phyloP scores from a whole-genome alignment of 306 rosid species.

The Acacia crassicarpa region DNA sequence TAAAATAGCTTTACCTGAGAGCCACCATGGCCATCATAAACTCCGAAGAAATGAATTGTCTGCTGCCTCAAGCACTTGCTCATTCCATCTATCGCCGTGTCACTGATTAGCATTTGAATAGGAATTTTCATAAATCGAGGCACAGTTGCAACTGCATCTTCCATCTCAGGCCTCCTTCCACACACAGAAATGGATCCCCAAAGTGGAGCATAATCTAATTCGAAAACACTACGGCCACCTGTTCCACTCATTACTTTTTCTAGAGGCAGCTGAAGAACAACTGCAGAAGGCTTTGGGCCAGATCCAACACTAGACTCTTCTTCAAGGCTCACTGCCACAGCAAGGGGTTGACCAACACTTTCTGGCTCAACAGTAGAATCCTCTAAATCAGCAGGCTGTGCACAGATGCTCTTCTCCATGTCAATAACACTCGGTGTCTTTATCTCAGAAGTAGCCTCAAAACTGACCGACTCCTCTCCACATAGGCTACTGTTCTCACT shows the following conservation, averaged over 20 bases:
- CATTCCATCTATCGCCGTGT: conserved; percentile 51
- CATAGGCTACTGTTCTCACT: conserved; percentile 70
- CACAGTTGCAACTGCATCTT: conserved; percentile 59
- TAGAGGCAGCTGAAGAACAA: conserved; percentile 46
- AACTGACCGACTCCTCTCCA: conserved; percentile 57
- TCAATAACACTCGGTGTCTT: conserved; percentile 41
- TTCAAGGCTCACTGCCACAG: conserved; percentile 48
- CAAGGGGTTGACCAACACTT: conserved; percentile 37
- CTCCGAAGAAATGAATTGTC: conserved; percentile 67
- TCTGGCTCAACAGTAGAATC: conserved; percentile 34
- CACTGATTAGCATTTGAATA: conserved; percentile 57
- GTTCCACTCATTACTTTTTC: conserved; percentile 43
- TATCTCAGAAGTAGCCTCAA: conserved; percentile 47
- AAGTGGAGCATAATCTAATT: conserved; percentile 68
- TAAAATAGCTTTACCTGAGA: conserved; percentile 48
- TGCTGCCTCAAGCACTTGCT: conserved; percentile 50
- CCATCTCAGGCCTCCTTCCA: conserved; percentile 84
- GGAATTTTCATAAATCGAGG: conserved; percentile 61
- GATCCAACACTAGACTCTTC: conserved; percentile 40
- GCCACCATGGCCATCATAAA: conserved; percentile 81
- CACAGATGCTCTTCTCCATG: conserved; percentile 38
- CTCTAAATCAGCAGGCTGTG: conserved; percentile 29
- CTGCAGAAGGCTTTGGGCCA: conserved; percentile 35
- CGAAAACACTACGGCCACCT: conserved; percentile 62
- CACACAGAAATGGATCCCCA: conserved; percentile 62